Percentiles rank a stretch among this genome's conserved stretches.
phyloP scores from a whole-genome alignment of 1,284 basidiomycete species.

The Mycosarcoma maydis region DNA sequence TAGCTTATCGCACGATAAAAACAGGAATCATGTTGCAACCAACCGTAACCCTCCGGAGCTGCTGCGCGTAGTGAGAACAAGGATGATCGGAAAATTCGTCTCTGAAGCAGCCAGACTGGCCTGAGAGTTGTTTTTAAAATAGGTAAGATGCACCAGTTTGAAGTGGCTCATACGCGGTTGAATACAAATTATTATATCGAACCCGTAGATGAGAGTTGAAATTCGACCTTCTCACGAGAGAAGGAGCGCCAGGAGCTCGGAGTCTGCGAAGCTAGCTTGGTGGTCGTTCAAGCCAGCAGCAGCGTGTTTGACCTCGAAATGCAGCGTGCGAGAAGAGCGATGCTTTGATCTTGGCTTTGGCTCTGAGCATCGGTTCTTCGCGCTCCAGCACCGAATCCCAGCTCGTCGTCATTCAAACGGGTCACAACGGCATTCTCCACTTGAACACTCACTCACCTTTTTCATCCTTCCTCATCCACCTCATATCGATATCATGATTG shows the following conservation, averaged over 20 bases:
- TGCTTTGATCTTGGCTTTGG: background rate
- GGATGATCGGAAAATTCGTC: conserved; percentile 32
- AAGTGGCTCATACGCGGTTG: background rate
- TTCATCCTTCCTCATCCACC: background rate
- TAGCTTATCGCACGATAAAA: conserved; percentile 33
- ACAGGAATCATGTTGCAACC: background rate
- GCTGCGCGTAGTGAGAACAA: background rate
- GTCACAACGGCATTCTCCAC: no score
- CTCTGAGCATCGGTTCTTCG: conserved; percentile 5
- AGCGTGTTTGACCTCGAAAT: background rate
- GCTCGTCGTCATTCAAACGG: background rate
- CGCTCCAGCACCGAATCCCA: background rate
- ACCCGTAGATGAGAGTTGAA: background rate
- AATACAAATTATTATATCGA: conserved; percentile 11
- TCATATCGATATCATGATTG: conserved; percentile 20
- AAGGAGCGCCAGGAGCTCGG: background rate
- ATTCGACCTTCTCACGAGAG: conserved; percentile 1
- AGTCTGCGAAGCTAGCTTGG: conserved; percentile 13
- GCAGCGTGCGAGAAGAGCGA: conserved; percentile 32
- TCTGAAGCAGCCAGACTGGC: no score
- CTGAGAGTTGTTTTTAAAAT: no score
- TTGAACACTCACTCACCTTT: background rate
- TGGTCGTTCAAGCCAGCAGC: conserved; percentile 23
- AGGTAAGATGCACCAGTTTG: no score
- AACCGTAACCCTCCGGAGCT: conserved; percentile 20